These are phyloP conservation scores for Amphirosellinia nigrospora DNA, from an alignment of 495 filamentous ascomycete genomes.

Conservation along the genomic window DNA sequence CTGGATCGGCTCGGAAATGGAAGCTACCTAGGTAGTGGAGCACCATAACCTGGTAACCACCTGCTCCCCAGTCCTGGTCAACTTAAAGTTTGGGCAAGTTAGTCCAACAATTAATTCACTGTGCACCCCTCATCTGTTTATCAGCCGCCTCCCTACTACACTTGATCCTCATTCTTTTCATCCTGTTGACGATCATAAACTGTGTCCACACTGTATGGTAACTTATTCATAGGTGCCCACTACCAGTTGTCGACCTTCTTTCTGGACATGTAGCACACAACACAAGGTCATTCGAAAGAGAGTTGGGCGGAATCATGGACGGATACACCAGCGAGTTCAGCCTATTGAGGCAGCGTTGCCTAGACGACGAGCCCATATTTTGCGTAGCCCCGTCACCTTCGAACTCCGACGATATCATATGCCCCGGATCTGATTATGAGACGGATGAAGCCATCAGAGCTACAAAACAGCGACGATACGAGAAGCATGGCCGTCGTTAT, in stretches of 20 bases:
- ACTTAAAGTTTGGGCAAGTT: neutral
- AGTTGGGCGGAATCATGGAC: slow-evolving; percentile 25
- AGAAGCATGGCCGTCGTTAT: slow-evolving; percentile 64
- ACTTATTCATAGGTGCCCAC: neutral
- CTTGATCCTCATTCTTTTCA: neutral
- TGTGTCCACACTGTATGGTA: neutral
- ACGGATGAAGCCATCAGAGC: slow-evolving; percentile 44
- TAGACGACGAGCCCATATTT: slow-evolving; percentile 52
- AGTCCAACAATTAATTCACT: neutral
- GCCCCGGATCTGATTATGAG: slow-evolving; percentile 65
- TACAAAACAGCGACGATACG: slow-evolving; percentile 62
- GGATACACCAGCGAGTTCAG: slow-evolving; percentile 20
- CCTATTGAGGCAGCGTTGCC: slow-evolving; percentile 30
- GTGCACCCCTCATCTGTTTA: slow-evolving; percentile 1
- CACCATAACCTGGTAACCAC: neutral
- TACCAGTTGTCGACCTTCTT: neutral
- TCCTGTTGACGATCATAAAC: neutral
- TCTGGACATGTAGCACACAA: slow-evolving; percentile 15
- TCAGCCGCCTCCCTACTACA: neutral
- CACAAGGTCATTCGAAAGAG: slow-evolving; percentile 6
- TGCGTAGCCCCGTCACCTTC: slow-evolving; percentile 45
- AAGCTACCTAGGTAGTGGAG: slow-evolving; percentile 17
- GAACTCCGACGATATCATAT: slow-evolving; percentile 49
- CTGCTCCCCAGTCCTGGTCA: neutral
- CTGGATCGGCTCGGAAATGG: neutral